phyloP scores from a whole-genome alignment of 306 rosid genomes.

The Vicia villosa region DNA sequence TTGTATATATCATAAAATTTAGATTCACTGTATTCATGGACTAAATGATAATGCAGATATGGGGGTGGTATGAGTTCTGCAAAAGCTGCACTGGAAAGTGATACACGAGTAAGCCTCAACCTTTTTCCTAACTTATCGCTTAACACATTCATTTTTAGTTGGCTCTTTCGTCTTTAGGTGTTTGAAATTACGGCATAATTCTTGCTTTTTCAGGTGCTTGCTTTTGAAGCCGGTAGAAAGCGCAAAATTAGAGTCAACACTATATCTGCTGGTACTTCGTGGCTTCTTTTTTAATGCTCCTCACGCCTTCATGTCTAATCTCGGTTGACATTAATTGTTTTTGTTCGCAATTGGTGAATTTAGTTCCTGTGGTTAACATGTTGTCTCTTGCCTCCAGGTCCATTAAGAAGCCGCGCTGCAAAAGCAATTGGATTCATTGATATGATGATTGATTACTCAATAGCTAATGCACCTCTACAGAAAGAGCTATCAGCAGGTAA shows the following conservation, averaged over 20 bases:
- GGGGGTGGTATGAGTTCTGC: conserved; percentile 99
- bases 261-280: conserved; percentile 83
- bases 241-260: conserved; percentile 87
- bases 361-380: conserved; percentile 20
- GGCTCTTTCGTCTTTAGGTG: not conserved
- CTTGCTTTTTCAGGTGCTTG: conserved; percentile 73
- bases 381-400: conserved; percentile 56
- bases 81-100: conserved; percentile 96
- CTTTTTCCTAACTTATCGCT: not conserved
- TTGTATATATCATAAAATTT: conserved; percentile 3
- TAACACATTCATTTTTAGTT: not conserved
- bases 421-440: conserved; percentile 97
- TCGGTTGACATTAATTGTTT: conserved; percentile 4
- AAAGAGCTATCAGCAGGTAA: conserved; percentile 93
- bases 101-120: conserved; percentile 67
- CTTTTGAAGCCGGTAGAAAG: conserved; percentile 97
- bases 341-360: not conserved
- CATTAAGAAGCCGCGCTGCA: conserved; percentile 95
- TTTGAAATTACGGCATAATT: conserved; percentile 10
- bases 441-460: conserved; percentile 94
- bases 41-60: conserved; percentile 54
- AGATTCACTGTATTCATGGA: conserved; percentile 7
- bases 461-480: conserved; percentile 85
- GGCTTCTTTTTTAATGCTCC: conserved; percentile 8
- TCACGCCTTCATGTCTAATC: conserved; percentile 5